Evolutionary conservation across 2,329 filamentous ascomycete species (phyloP).

Genomic region (Ascochyta viciae-villosae): DNA sequence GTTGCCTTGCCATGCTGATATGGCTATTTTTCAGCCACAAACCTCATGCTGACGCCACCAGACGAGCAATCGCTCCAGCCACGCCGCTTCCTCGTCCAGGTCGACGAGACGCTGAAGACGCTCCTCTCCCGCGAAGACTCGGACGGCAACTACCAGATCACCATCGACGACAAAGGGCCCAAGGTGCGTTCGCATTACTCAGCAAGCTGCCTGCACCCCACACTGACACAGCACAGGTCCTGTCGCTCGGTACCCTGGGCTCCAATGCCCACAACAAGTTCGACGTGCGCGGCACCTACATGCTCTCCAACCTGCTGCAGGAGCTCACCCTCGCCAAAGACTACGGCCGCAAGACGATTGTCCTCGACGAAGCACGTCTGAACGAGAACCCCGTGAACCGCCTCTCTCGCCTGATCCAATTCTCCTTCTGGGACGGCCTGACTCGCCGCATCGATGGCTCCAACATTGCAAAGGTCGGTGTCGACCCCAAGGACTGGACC

Average conservation of each 20-base stretch:
- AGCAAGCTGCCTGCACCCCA: neutral
- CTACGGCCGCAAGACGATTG: conserved; percentile 85
- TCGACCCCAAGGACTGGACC: conserved; percentile 96
- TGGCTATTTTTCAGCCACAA: neutral
- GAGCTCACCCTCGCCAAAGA: conserved; percentile 93
- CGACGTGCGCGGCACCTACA: conserved; percentile 94
- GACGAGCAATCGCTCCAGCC: conserved; percentile 75
- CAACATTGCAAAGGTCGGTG: conserved; percentile 83
- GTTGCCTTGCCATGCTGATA: conserved; percentile 4
- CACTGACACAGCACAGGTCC: conserved; percentile 62
- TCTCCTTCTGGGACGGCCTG: conserved; percentile 91
- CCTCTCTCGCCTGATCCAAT: conserved; percentile 82
- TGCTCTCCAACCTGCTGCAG: conserved; percentile 94
- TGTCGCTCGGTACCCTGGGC: conserved; percentile 82
- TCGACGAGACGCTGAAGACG: conserved; percentile 80
- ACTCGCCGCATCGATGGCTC: conserved; percentile 90
- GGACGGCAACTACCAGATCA: conserved; percentile 94
- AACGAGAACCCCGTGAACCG: conserved; percentile 95
- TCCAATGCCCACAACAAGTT: conserved; percentile 88
- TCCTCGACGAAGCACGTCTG: conserved; percentile 87
- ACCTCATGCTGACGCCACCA: conserved; percentile 48
- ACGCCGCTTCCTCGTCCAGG: conserved; percentile 84
- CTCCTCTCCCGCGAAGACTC: conserved; percentile 89
- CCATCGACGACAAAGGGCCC: conserved; percentile 92
- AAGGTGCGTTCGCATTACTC: conserved; percentile 66